Percentiles rank a stretch among this genome's conserved stretches.
Evolutionary conservation across 179 eudicot genomes (phyloP).

Genomic region (Heliamphora pulchella): DNA sequence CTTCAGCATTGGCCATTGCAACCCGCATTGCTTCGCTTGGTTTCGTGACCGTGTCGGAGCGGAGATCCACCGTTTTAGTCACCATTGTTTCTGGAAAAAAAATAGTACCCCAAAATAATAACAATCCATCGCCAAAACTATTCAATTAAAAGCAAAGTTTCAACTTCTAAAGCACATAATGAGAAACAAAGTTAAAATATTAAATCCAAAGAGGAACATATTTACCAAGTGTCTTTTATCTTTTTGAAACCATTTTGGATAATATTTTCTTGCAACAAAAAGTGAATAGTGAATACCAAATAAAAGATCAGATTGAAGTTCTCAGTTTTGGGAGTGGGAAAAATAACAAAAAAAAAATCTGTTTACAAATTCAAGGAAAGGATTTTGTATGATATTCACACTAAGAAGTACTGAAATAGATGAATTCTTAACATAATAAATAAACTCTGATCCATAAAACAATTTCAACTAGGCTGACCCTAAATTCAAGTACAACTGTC

Average conservation of each 20-base stretch:
- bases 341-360: neutral
- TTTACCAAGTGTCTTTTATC: neutral
- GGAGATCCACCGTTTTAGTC: slow-evolving; percentile 60
- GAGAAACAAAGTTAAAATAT: neutral
- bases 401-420: neutral
- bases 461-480: neutral
- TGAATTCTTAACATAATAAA: neutral
- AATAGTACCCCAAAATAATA: neutral
- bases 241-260: neutral
- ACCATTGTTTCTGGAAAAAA: slow-evolving; percentile 35
- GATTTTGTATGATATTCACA: neutral
- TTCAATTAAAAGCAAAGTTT: too few relatives aligned
- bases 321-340: neutral
- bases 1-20: slow-evolving; percentile 93
- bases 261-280: neutral
- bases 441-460: neutral
- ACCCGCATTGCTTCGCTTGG: slow-evolving; percentile 79
- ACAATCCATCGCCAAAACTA: neutral
- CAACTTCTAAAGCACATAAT: neutral
- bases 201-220: neutral
- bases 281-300: neutral
- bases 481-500: too few relatives aligned
- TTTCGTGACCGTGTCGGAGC: slow-evolving; percentile 91
- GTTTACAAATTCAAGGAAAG: neutral
- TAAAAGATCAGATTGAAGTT: neutral